These are phyloP conservation scores for Ceratobasidium sp. DNA, from an alignment of 1,284 basidiomycete genomes.

Conservation along the genomic window DNA sequence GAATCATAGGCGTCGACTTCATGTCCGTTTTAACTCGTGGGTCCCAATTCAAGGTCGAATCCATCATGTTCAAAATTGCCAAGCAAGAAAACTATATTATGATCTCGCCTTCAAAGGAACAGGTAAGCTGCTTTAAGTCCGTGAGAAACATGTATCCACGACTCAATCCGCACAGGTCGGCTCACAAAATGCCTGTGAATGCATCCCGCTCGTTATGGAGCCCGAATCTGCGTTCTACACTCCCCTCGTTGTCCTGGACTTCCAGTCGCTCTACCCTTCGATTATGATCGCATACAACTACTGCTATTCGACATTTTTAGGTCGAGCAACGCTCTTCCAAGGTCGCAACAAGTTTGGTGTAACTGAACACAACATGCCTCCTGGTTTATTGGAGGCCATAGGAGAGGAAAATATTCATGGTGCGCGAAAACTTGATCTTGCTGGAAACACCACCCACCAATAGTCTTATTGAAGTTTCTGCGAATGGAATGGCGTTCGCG, in stretches of 20 bases:
- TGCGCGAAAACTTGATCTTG: constrained; percentile 53
- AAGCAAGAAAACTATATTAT: constrained; percentile 95
- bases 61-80: constrained; percentile 97
- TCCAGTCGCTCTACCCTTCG: constrained; percentile 95
- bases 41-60: constrained; percentile 98
- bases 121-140: constrained; percentile 63
- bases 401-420: constrained; percentile 76
- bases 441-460: constrained; percentile 38
- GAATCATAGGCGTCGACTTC: constrained; percentile 97
- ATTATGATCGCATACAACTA: constrained; percentile 99
- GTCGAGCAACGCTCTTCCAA: constrained; percentile 84
- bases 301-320: constrained; percentile 97
- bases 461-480: constrained; percentile 70
- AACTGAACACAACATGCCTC: constrained; percentile 76
- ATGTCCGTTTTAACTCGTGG: constrained; percentile 94
- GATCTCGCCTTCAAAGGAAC: constrained; percentile 83
- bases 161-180: constrained; percentile 71
- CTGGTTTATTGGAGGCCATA: constrained; percentile 74
- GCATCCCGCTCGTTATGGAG: constrained; percentile 64
- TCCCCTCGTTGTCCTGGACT: constrained; percentile 92
- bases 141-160: constrained; percentile 8
- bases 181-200: constrained; percentile 96
- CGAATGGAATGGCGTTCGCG: constrained; percentile 95
- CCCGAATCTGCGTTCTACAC: constrained; percentile 93
- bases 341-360: constrained; percentile 90